Evolutionary conservation across 495 filamentous ascomycete genomes (phyloP), one percentile per base, ranked within the genome.

Genomic region (Lineolata rhizophorae): DNA sequence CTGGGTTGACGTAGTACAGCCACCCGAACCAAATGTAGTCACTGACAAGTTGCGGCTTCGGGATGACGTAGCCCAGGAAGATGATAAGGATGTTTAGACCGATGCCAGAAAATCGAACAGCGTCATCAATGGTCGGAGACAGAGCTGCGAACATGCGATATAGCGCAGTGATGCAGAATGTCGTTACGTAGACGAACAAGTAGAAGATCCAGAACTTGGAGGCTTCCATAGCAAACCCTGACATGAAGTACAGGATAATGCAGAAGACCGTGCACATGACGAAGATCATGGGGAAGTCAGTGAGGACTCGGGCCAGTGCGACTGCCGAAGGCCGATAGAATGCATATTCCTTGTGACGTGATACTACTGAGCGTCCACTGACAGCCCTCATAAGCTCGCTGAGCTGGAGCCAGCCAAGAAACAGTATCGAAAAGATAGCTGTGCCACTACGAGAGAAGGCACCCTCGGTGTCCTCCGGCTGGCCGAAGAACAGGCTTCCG

Each of bases 291-390:
- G 76, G 76, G 32, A 83, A 59, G 43, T 83, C 76, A 13, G 66
- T 55, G 6, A 81, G 48, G 8, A 79, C 65, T 29, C 72, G 63
- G 9, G 71, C 73, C 29, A 83, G 62, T 1, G 55, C 53, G 29
- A 80, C 70, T 26, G 76, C 76, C 29, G 72, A 76, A 1, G 76
- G 76, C 22, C 72, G 64, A 46, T 80, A 78, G 51, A 83, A 80
- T n/a, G 74, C 75, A 38, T 76, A 83, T 22, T 72, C 66, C 28
- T 67, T 64, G 42, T 79, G 72, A 16, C 70, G 55, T 9, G 62
- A 56, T 13, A 78, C 60, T n/a, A 79, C 67, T 6, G 48, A 53
- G 35, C 73, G 55, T 3, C 72, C 72, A 28, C 58, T 54, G 5
- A 76, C 64, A 28, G 77, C 71, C 20, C 68, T 69, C 58, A 71